These are phyloP conservation scores for Aureobasidium sp. DNA, from an alignment of 2,329 filamentous ascomycete genomes.

Conservation along the genomic window DNA sequence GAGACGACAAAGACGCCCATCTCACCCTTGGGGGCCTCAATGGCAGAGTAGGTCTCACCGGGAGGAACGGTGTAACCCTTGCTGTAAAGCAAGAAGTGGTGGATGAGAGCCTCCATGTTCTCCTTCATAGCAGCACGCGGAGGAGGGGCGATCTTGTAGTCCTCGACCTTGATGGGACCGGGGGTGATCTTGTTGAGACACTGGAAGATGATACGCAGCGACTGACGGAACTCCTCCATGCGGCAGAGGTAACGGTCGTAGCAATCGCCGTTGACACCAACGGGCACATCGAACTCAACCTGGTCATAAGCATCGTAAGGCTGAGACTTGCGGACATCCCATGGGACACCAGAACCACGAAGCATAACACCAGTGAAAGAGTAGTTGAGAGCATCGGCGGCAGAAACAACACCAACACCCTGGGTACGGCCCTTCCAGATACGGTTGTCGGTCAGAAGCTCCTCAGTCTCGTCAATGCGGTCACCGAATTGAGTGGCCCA, in stretches of 20 bases:
- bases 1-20: conserved; percentile 97
- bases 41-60: conserved; percentile 94
- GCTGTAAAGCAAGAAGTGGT: conserved; percentile 97
- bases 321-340: conserved; percentile 92
- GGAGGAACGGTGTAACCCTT: conserved; percentile 97
- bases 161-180: conserved; percentile 89
- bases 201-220: conserved; percentile 95
- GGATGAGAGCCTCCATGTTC: conserved; percentile 99
- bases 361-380: conserved; percentile 98
- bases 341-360: conserved; percentile 89
- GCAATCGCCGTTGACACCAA: conserved; percentile 95
- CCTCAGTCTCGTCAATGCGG: conserved; percentile 96
- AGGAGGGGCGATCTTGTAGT: conserved; percentile 96
- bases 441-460: conserved; percentile 97
- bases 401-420: conserved; percentile 83
- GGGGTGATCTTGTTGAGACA: conserved; percentile 98
- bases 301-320: conserved; percentile 97
- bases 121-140: conserved; percentile 99
- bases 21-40: conserved; percentile 99
- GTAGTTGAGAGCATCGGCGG: conserved; percentile 91
- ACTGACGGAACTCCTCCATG: conserved; percentile 99
- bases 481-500: conserved; percentile 99
- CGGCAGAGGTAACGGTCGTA: conserved; percentile 98
- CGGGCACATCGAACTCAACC: conserved; percentile 96
- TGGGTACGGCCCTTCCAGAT: conserved; percentile 96